Base-by-base conservation (phyloP, 768 basidiomycete species). In the Chalciporus pseudorubinellus region DNA sequence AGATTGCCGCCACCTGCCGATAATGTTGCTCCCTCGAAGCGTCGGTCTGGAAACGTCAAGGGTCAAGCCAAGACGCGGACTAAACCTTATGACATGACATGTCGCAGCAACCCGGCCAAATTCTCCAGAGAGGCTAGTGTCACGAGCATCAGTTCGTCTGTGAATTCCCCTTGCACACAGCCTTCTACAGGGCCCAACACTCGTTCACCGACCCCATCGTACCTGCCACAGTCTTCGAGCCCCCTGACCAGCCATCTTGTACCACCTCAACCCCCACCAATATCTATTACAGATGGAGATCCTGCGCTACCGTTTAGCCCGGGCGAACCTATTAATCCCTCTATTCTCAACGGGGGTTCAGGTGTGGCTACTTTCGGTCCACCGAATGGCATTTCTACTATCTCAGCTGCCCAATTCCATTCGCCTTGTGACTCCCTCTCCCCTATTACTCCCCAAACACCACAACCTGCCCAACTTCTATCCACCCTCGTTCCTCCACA, bases 11-110 rank as follows among this genome's bases (percentile, higher is more conserved):
- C 62, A 33, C 52, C 59, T 16, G 45, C 53, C 1, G 77, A 78
- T 12, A 57, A 56, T 24, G 65, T 72, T 38, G 74, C 75, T 6
- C 73, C 76, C 10, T 72, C 74, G 22, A 85, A 80, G 60, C 74
- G 79, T 51, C 78, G 60, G 28, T 44, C 60, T 38, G 71, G 74
- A 51, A 70, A 67, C 40, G 70, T 79, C 59, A 81, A 77, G 52
- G 75, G 78, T 22, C 63, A 66, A 21, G 56, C 60, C 11, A 85
- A 81, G 65, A 82, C 79, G 53, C 82, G 89, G 24, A 76, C 79
- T 4, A 91, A 89, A 64, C 87, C 87, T 4, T 88, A 89, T 57
- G 85, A 88, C 60, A 62, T 73, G 52, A 57, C 46, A 18, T 59
- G 58, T 39, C 65, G 60, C 42, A 58, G 50, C 34, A 62, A 65